Evolutionary conservation across 257 asterid genomes (phyloP), one percentile per base, ranked within the genome.

Genomic region (Solanum bulbocastanum): DNA sequence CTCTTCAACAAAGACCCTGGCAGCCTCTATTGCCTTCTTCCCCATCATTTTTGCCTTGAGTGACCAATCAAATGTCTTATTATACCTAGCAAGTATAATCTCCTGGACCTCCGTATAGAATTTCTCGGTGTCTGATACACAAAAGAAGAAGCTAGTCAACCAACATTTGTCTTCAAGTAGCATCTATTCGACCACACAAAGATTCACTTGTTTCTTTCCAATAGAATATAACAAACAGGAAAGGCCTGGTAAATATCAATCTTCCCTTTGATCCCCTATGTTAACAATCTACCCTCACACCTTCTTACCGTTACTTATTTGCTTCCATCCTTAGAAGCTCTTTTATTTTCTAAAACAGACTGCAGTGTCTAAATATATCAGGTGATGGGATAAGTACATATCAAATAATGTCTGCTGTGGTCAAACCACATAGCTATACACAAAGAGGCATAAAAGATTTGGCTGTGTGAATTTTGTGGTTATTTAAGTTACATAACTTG

Each of bases 41-140:
- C 99, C 99, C 99, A 97, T 96, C 99, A 97, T 95, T 92, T 93
- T 96, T 33, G 99, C 98, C 94, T 95, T 95, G 69, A 97, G 94
- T 83, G 99, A 92, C 99, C 99, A 97, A 87, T 96, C 99, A 95
- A 97, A 96, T 68, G 95, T 95, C 91, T 96, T 97, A 78, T 92
- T 93, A 91, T 91, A 96, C 92, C 98, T 94, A 16, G 98, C 92
- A 33, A 97, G 98, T 87, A 97, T 93, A 44, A 71, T 94, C 92
- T 97, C 98, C 91, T 97, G 99, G 87, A 97, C 99, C 90, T 94
- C 94, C 75, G 98, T 94, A 90, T 96, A 97, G 93, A 96, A 97
- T 85, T 94, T 94, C 92, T 97, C 99, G 7, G 99, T 97, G 92
- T 97, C 99, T 96, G 95, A 25, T 89, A 88, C 71, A 87, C 85